phyloP scores from a whole-genome alignment of 306 rosid genomes.

The Dalbergia cochinchinensis region DNA sequence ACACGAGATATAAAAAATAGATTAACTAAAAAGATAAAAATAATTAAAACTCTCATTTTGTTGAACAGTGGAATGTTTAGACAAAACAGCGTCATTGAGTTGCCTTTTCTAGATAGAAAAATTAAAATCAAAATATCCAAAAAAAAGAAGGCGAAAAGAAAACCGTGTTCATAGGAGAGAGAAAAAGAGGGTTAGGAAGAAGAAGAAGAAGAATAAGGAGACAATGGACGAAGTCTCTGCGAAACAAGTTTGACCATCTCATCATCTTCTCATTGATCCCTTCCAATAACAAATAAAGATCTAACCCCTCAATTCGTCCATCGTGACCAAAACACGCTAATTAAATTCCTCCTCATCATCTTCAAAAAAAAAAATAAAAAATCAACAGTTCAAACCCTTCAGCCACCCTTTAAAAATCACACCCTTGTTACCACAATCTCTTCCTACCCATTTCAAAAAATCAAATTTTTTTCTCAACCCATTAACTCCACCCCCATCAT shows the following conservation, averaged over 20 bases:
- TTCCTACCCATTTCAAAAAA: conserved; percentile 24
- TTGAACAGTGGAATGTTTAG: conserved; percentile 11
- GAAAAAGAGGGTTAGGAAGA: neutral
- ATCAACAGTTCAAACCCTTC: neutral
- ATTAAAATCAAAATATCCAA: too few species aligned
- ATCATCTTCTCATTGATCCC: neutral
- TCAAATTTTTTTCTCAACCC: neutral
- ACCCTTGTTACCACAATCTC: neutral
- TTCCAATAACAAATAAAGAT: neutral
- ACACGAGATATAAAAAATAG: neutral
- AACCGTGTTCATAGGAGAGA: neutral
- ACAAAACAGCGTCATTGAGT: conserved; percentile 26
- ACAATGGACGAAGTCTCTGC: conserved; percentile 44
- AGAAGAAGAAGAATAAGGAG: neutral
- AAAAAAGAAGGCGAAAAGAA: too few species aligned
- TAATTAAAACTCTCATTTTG: neutral
- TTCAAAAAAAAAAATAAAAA: conserved; percentile 1
- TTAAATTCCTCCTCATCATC: neutral
- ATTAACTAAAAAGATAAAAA: too few species aligned
- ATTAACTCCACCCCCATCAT: neutral
- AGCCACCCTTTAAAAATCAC: conserved; percentile 4
- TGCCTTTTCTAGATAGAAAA: neutral
- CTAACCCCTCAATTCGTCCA: neutral
- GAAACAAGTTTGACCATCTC: conserved; percentile 48
- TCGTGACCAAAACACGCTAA: conserved; percentile 44